phyloP scores from a whole-genome alignment of 306 rosid species.

The Gleditsia sinensis region DNA sequence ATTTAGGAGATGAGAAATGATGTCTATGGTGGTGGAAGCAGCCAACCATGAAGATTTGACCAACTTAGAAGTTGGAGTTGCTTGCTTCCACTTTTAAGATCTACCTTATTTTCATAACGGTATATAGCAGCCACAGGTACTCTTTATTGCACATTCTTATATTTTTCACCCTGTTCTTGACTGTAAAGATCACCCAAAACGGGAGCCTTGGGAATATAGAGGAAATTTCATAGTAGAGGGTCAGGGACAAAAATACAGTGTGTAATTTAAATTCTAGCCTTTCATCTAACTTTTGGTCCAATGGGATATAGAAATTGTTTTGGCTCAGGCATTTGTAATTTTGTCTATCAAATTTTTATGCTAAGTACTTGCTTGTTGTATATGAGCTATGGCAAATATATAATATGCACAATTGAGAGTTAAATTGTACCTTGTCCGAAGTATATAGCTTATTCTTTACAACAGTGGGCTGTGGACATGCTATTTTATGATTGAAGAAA shows the following conservation, averaged over 20 bases:
- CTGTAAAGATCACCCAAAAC: slow-evolving; percentile 24
- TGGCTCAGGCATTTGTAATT: background rate
- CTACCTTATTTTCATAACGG: slow-evolving; percentile 1
- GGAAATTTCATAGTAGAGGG: slow-evolving; percentile 36
- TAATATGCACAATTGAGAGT: background rate
- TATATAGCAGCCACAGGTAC: slow-evolving; percentile 16
- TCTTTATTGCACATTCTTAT: background rate
- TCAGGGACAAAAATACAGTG: slow-evolving; percentile 20
- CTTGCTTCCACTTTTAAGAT: slow-evolving; percentile 31
- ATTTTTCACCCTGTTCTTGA: slow-evolving; percentile 19
- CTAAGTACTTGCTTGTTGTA: background rate
- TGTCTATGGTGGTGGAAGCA: slow-evolving; percentile 25
- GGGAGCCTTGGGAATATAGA: slow-evolving; percentile 30
- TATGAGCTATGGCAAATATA: background rate
- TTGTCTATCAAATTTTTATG: background rate
- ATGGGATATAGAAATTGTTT: slow-evolving; percentile 11
- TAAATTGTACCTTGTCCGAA: background rate
- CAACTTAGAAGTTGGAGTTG: slow-evolving; percentile 15
- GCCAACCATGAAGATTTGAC: background rate
- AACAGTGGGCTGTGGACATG: too few relatives aligned
- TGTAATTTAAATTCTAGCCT: slow-evolving; percentile 37
- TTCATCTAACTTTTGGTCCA: slow-evolving; percentile 3
- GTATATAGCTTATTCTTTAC: too few relatives aligned
- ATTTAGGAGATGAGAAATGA: background rate
- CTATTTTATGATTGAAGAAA: too few relatives aligned